Evolutionary conservation across 1,139 yeast genomes (phyloP).

Genomic region (Lodderomyces parapsilosis): DNA sequence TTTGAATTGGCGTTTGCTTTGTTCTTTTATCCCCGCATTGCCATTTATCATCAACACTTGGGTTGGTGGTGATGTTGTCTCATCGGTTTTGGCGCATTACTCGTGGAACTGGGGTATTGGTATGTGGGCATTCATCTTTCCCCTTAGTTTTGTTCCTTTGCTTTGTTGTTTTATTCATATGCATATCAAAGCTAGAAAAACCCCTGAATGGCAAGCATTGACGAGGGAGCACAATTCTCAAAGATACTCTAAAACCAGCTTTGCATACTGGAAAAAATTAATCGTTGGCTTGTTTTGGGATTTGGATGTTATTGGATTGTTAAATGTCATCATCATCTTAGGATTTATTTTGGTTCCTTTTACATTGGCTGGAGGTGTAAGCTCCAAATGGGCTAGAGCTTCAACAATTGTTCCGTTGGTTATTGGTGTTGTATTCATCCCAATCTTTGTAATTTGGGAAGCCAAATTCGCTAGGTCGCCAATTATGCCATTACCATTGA

Average conservation of each 20-base stretch:
- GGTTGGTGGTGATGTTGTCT: slow-evolving; percentile 60
- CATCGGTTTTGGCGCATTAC: slow-evolving; percentile 17
- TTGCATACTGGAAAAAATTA: slow-evolving; percentile 17
- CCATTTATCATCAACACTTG: slow-evolving; percentile 79
- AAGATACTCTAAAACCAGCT: slow-evolving; percentile 12
- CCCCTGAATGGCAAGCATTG: slow-evolving; percentile 41
- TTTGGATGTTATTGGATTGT: slow-evolving; percentile 54
- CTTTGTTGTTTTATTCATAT: slow-evolving; percentile 54
- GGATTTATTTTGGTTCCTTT: slow-evolving; percentile 58
- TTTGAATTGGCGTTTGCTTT: slow-evolving; percentile 66
- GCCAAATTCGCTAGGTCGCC: slow-evolving; percentile 50
- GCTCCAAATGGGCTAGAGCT: slow-evolving; percentile 50
- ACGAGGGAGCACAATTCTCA: slow-evolving; percentile 25
- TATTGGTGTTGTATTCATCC: slow-evolving; percentile 57
- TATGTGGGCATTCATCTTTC: slow-evolving; percentile 79
- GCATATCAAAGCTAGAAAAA: slow-evolving; percentile 50
- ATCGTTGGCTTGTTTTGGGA: slow-evolving; percentile 40
- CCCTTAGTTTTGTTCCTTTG: slow-evolving; percentile 61
- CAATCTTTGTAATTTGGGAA: slow-evolving; percentile 58
- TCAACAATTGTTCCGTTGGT: slow-evolving; percentile 62
- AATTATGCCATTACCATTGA: slow-evolving; percentile 53
- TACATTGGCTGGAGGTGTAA: slow-evolving; percentile 57
- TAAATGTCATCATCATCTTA: slow-evolving; percentile 47
- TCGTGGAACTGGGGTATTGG: slow-evolving; percentile 74
- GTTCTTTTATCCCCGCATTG: slow-evolving; percentile 62